Conservation (phyloP, 345 rosid genomes). For the Linum trigynum region DNA sequence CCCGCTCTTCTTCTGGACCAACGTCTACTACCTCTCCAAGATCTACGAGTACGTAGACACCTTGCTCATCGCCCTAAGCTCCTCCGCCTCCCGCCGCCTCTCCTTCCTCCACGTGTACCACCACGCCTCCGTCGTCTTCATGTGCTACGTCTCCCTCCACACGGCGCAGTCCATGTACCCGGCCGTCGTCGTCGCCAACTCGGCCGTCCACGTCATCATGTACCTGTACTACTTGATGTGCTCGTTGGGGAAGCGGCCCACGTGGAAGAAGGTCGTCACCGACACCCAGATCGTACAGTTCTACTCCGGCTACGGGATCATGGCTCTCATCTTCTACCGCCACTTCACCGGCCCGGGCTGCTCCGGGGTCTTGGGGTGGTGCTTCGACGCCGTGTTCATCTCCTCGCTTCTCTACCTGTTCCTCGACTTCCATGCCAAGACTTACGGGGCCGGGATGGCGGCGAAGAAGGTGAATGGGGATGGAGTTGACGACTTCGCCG, state of each 20-base stretch:
- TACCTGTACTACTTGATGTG: constrained; percentile 44
- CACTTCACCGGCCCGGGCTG: constrained; percentile 46
- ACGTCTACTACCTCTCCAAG: constrained; percentile 61
- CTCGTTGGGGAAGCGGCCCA: constrained; percentile 41
- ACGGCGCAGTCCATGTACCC: constrained; percentile 46
- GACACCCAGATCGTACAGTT: constrained; percentile 59
- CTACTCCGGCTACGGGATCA: constrained; percentile 31
- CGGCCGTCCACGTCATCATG: constrained; percentile 53
- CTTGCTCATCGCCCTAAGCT: constrained; percentile 37
- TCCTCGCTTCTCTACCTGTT: constrained; percentile 43
- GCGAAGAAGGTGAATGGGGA: background rate
- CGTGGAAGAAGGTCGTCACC: constrained; percentile 59
- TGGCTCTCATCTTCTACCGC: constrained; percentile 29
- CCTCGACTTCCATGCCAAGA: constrained; percentile 40
- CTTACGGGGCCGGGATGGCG: constrained; percentile 19
- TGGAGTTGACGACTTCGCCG: background rate
- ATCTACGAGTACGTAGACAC: constrained; percentile 52
- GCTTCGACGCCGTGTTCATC: constrained; percentile 44
- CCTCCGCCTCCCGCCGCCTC: background rate
- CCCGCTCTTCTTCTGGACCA: constrained; percentile 60
- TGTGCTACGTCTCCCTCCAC: constrained; percentile 45
- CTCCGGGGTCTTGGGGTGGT: constrained; percentile 49
- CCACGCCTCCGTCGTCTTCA: constrained; percentile 47
- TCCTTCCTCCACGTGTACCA: constrained; percentile 61
- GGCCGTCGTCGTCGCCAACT: constrained; percentile 41